phyloP scores from a whole-genome alignment of 129 eudicot genomes.

The Escallonia rubra region DNA sequence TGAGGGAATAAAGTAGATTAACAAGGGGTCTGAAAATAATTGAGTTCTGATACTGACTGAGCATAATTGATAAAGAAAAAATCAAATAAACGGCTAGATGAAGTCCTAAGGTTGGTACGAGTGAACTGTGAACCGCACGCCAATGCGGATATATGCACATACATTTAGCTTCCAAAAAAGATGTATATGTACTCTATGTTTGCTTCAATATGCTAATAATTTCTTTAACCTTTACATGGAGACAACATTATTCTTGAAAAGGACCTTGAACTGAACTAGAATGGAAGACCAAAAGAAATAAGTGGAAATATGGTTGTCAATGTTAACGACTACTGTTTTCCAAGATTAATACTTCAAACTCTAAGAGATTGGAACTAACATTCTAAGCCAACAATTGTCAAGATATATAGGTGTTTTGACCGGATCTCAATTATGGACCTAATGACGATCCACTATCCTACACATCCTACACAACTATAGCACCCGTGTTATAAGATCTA shows the following conservation, averaged over 20 bases:
- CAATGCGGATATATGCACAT: no score
- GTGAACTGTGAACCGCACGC: no score
- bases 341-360: not conserved
- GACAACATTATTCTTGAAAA: not conserved
- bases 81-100: not conserved
- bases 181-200: no score
- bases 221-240: not conserved
- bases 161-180: no score
- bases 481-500: no score
- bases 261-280: not conserved
- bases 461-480: no score
- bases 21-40: slow-evolving; percentile 1
- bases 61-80: not conserved
- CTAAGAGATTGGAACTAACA: slow-evolving; percentile 9
- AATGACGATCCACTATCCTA: no score
- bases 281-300: slow-evolving; percentile 5
- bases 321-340: not conserved
- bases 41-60: not conserved
- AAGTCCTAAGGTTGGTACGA: not conserved
- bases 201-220: no score
- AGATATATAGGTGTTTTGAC: not conserved
- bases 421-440: no score
- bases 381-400: slow-evolving; percentile 13
- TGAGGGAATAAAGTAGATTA: slow-evolving; percentile 13
- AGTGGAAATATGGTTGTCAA: not conserved